Percentiles rank a stretch among this genome's conserved stretches.
Conservation (phyloP, 768 basidiomycete species). For the Xerocomellus amylosporus region DNA sequence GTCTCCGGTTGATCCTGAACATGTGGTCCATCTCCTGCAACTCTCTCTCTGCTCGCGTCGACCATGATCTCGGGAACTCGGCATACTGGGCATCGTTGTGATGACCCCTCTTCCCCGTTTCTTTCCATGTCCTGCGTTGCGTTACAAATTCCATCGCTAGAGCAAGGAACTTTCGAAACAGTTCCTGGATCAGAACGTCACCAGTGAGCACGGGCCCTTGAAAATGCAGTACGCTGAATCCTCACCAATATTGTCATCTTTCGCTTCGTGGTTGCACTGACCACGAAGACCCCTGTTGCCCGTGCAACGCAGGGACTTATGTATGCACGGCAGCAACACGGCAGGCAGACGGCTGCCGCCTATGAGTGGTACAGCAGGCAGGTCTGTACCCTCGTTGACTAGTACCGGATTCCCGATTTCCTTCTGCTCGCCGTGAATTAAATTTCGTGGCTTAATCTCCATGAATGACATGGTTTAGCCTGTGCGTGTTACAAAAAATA, state of each 20-base stretch:
- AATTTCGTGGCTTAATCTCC: constrained; percentile 20
- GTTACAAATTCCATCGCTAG: constrained; percentile 22
- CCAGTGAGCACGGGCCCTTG: constrained; percentile 17
- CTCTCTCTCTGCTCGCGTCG: constrained; percentile 25
- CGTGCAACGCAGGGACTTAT: constrained; percentile 21
- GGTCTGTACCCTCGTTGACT: constrained; percentile 18
- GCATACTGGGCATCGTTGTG: constrained; percentile 15
- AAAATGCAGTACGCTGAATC: constrained; percentile 10
- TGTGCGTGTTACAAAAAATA: constrained; percentile 1
- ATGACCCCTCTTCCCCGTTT: constrained; percentile 3
- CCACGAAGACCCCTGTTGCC: constrained; percentile 24
- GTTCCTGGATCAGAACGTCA: constrained; percentile 13
- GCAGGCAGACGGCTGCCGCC: constrained; percentile 4
- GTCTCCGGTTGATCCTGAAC: constrained; percentile 15
- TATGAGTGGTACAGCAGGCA: constrained; percentile 22
- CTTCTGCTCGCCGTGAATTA: constrained; percentile 13
- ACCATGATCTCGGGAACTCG: constrained; percentile 28
- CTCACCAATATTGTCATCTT: constrained; percentile 32
- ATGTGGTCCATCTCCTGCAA: constrained; percentile 26
- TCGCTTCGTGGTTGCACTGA: constrained; percentile 20
- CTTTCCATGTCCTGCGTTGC: constrained; percentile 21
- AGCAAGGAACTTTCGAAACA: constrained; percentile 24
- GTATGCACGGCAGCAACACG: constrained; percentile 14
- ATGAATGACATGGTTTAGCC: background rate
- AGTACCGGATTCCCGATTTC: constrained; percentile 3